Conservation (phyloP, 2,329 filamentous ascomycete genomes). For the Neopestalotiopsis sp. region DNA sequence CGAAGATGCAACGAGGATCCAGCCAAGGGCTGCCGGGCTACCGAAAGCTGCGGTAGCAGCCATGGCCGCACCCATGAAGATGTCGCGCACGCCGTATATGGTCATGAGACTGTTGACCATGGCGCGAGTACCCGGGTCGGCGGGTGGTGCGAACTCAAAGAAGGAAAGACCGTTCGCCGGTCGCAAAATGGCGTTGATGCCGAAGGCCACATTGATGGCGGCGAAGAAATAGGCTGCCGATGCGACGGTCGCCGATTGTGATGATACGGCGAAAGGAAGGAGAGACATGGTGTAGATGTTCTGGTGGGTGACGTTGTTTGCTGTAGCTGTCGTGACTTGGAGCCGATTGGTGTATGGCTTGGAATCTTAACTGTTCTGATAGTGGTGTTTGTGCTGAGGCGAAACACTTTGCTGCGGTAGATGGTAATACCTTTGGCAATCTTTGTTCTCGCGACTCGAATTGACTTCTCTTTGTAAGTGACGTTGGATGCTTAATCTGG, state of each 20-base stretch:
- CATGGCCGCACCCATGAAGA: conserved; percentile 52
- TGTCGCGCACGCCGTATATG: conserved; percentile 53
- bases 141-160: conserved; percentile 41
- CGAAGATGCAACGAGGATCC: conserved; percentile 46
- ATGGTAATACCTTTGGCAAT: too few species aligned
- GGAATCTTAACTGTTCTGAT: background rate
- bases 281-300: background rate
- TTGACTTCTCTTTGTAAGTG: background rate
- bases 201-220: conserved; percentile 37
- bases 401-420: too few species aligned
- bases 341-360: background rate
- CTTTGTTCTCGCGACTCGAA: too few species aligned
- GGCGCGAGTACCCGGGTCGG: conserved; percentile 36
- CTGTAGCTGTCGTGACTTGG: background rate
- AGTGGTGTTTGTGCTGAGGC: too few species aligned
- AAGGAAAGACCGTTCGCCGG: conserved; percentile 39
- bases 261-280: conserved; percentile 6
- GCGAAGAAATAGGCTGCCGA: conserved; percentile 22
- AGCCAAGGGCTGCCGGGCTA: conserved; percentile 43
- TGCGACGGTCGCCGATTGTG: conserved; percentile 6
- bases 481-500: background rate
- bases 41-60: conserved; percentile 42
- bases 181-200: conserved; percentile 43
- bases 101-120: conserved; percentile 49
- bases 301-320: too few species aligned